Percentiles rank a stretch among this genome's conserved stretches.
These are phyloP conservation scores for Phaeomoniella chlamydospora DNA, from an alignment of 2,329 filamentous ascomycete genomes.

Conservation along the genomic window DNA sequence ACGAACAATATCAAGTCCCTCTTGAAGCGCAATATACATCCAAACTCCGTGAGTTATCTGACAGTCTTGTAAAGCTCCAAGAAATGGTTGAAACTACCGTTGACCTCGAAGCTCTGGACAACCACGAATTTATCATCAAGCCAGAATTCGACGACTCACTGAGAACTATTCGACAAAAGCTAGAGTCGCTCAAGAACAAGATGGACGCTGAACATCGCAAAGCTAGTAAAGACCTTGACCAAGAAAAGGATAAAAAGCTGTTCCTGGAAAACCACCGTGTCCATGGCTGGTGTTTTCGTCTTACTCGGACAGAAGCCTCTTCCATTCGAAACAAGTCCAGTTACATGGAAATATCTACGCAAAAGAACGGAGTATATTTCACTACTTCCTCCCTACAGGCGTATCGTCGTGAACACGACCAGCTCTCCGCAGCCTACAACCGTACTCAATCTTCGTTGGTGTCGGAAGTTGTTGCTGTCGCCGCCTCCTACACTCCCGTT, in stretches of 20 bases:
- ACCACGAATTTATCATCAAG: slow-evolving; percentile 98
- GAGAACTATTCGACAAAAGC: slow-evolving; percentile 74
- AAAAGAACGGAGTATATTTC: slow-evolving; percentile 98
- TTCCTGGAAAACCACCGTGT: slow-evolving; percentile 94
- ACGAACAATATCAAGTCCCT: slow-evolving; percentile 78
- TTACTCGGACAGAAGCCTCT: slow-evolving; percentile 79
- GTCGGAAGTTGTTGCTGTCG: slow-evolving; percentile 81
- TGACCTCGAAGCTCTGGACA: slow-evolving; percentile 85
- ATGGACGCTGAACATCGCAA: slow-evolving; percentile 71
- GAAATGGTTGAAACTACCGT: slow-evolving; percentile 99
- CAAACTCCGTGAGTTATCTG: slow-evolving; percentile 62
- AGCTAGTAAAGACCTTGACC: slow-evolving; percentile 66
- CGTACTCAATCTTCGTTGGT: slow-evolving; percentile 85
- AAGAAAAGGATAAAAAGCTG: slow-evolving; percentile 95
- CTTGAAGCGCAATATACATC: slow-evolving; percentile 77
- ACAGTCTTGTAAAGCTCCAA: slow-evolving; percentile 70
- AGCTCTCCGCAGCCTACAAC: slow-evolving; percentile 88
- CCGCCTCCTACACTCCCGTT: slow-evolving; percentile 86
- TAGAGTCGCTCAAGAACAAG: slow-evolving; percentile 68
- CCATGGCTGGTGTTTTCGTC: slow-evolving; percentile 89
- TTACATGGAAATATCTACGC: slow-evolving; percentile 91
- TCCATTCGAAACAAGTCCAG: slow-evolving; percentile 83
- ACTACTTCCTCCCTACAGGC: slow-evolving; percentile 71
- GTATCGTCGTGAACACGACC: slow-evolving; percentile 80
- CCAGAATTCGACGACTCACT: slow-evolving; percentile 89